These are phyloP conservation scores for Picea sitchensis DNA, from an alignment of 75 land plant genomes.

Conservation along the genomic window DNA sequence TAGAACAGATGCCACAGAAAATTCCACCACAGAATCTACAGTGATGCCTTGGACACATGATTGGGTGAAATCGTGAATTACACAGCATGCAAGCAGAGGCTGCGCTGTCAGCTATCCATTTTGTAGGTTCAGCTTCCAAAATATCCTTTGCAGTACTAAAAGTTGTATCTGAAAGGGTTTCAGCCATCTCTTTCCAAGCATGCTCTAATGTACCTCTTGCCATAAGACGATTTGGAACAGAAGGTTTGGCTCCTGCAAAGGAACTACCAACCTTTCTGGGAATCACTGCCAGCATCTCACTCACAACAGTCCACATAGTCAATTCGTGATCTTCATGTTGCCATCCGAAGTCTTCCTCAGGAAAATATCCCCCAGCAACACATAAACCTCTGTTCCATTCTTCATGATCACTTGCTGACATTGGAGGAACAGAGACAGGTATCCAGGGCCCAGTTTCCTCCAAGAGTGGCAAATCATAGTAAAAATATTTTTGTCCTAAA, in stretches of 20 bases:
- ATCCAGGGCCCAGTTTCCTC: slow-evolving; percentile 98
- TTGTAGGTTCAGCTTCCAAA: slow-evolving; percentile 84
- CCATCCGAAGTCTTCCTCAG: slow-evolving; percentile 62
- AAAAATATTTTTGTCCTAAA: slow-evolving; percentile 38
- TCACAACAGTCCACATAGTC: slow-evolving; percentile 78
- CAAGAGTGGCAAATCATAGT: slow-evolving; percentile 62
- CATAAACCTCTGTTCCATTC: slow-evolving; percentile 37
- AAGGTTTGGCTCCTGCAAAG: slow-evolving; percentile 27
- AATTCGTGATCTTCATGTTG: slow-evolving; percentile 49
- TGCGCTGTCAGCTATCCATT: slow-evolving; percentile 91
- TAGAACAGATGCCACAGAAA: slow-evolving; percentile 81
- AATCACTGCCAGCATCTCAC: slow-evolving; percentile 63
- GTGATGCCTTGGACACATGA: slow-evolving; percentile 91
- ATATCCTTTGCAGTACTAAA: slow-evolving; percentile 44
- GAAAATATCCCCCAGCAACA: slow-evolving; percentile 54
- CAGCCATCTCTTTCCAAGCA: slow-evolving; percentile 76
- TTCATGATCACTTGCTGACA: slow-evolving; percentile 45
- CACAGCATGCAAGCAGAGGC: slow-evolving; percentile 93
- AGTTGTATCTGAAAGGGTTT: slow-evolving; percentile 52
- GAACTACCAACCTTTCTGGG: slow-evolving; percentile 36
- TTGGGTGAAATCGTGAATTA: slow-evolving; percentile 76
- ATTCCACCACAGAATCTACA: slow-evolving; percentile 98
- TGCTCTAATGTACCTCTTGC: slow-evolving; percentile 44
- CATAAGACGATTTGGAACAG: slow-evolving; percentile 17
- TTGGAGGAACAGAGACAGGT: slow-evolving; percentile 93